Conservation (phyloP, 768 basidiomycete species). For the Kwoniella sp. region DNA sequence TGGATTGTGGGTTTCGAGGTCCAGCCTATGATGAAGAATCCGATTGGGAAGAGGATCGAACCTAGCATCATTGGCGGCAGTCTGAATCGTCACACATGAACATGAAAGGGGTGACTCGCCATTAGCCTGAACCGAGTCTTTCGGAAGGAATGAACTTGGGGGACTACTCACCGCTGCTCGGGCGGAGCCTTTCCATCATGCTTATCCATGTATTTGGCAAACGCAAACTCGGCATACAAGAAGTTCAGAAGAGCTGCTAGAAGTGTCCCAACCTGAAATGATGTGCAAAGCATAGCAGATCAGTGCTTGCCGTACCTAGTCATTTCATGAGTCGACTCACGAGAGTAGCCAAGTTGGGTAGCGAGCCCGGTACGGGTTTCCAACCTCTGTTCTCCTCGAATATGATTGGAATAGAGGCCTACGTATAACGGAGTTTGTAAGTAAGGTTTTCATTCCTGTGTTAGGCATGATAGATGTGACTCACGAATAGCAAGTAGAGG, state of each 20-base stretch:
- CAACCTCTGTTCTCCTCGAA: conserved; percentile 52
- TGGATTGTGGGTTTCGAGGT: conserved; percentile 35
- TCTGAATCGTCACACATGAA: not conserved
- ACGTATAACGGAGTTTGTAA: not conserved
- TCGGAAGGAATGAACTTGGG: too few species aligned
- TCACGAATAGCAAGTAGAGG: conserved; percentile 48
- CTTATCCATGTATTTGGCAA: conserved; percentile 35
- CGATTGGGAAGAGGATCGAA: conserved; percentile 51
- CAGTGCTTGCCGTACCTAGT: too few species aligned
- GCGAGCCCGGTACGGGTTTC: conserved; percentile 42
- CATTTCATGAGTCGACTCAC: conserved; percentile 14
- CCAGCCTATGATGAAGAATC: conserved; percentile 53
- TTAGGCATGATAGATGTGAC: not conserved
- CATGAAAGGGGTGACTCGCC: not conserved
- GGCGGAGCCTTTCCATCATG: conserved; percentile 47
- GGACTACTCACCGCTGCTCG: conserved; percentile 45
- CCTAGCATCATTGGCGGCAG: conserved; percentile 57
- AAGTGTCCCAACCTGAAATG: conserved; percentile 48
- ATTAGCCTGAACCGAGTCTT: too few species aligned
- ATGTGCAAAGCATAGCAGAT: conserved; percentile 13
- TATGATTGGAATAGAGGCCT: conserved; percentile 45
- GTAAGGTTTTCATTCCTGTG: not conserved
- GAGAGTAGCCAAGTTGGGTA: conserved; percentile 54
- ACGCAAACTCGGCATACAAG: conserved; percentile 43
- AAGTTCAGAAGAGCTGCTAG: conserved; percentile 52